Evolutionary conservation across 192 early-diverging fungal genomes (phyloP).

Genomic region (Jimgerdemannia flammicorona): DNA sequence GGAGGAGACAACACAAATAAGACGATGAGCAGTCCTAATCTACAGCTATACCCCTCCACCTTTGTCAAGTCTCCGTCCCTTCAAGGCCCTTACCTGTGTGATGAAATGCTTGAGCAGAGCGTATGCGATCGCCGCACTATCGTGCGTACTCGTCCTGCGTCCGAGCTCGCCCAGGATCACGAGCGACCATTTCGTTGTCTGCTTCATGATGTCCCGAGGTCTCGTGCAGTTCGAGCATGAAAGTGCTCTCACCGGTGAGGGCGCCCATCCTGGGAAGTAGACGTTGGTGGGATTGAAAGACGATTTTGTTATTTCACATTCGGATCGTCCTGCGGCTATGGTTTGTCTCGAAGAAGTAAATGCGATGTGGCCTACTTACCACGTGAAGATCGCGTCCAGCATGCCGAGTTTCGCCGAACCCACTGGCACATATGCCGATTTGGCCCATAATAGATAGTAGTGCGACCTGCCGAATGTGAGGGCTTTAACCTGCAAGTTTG

Average conservation of each 20-base stretch:
- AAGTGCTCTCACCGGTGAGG: slow-evolving; percentile 63
- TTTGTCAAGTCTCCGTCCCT: not conserved
- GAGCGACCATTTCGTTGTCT: slow-evolving; percentile 53
- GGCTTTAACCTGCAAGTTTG: slow-evolving; percentile 33
- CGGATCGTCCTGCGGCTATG: not conserved
- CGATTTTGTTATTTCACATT: not conserved
- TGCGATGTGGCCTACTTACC: slow-evolving; percentile 14
- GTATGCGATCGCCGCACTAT: slow-evolving; percentile 70
- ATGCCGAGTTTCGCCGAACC: slow-evolving; percentile 57
- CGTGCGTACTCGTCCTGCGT: slow-evolving; percentile 70
- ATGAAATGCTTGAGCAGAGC: slow-evolving; percentile 59
- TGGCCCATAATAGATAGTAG: slow-evolving; percentile 64
- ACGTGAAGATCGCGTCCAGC: slow-evolving; percentile 65
- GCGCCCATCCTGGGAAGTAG: slow-evolving; percentile 50
- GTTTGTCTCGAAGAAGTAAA: not conserved
- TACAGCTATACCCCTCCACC: not conserved
- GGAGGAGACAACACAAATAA: not conserved
- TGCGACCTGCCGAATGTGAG: slow-evolving; percentile 64
- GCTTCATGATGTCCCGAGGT: slow-evolving; percentile 64
- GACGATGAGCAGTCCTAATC: not conserved
- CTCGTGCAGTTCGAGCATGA: slow-evolving; percentile 78
- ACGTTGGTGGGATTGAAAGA: not conserved
- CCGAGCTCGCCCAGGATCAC: slow-evolving; percentile 86
- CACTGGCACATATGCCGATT: slow-evolving; percentile 73
- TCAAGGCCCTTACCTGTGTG: slow-evolving; percentile 9